These are phyloP conservation scores for Leccinum fallax DNA, from an alignment of 1,284 basidiomycete genomes.

Conservation along the genomic window DNA sequence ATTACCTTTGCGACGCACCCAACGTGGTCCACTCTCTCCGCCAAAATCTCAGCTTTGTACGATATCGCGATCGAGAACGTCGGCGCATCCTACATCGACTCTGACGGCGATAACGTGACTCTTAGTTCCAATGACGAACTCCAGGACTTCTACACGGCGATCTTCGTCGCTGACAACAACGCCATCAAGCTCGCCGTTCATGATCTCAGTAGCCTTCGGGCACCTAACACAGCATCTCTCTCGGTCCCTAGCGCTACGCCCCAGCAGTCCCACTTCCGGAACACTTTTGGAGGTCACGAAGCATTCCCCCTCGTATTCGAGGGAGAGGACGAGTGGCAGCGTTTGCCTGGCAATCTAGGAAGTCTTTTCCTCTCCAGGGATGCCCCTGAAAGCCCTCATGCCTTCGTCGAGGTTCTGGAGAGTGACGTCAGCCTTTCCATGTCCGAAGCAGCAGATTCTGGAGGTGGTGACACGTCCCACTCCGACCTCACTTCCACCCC, in stretches of 20 bases:
- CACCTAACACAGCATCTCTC: conserved; percentile 21
- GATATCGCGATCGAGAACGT: conserved; percentile 56
- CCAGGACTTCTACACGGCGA: conserved; percentile 37
- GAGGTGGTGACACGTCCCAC: conserved; percentile 11
- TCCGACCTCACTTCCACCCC: conserved; percentile 29
- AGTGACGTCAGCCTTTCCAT: conserved; percentile 45
- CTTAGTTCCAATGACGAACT: conserved; percentile 71
- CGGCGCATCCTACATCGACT: conserved; percentile 69
- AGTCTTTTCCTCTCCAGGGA: conserved; percentile 39
- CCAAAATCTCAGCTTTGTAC: conserved; percentile 57
- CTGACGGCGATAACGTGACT: conserved; percentile 71
- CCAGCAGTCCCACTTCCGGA: conserved; percentile 44
- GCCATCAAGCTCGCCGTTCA: conserved; percentile 62
- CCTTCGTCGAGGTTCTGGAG: conserved; percentile 63
- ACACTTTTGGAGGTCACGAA: conserved; percentile 54
- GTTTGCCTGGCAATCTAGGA: conserved; percentile 41
- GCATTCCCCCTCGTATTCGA: conserved; percentile 48
- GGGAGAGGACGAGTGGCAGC: conserved; percentile 69
- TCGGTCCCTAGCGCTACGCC: conserved; percentile 44
- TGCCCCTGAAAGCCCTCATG: conserved; percentile 50
- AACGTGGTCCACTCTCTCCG: conserved; percentile 57
- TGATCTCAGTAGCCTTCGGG: conserved; percentile 52
- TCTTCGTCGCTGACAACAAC: conserved; percentile 9
- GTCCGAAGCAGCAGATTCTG: conserved; percentile 18
- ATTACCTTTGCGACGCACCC: conserved; percentile 53